Percentiles rank a stretch among this genome's conserved stretches.
Evolutionary conservation across 345 rosid genomes (phyloP).

Genomic region (Syzygium oleosum): DNA sequence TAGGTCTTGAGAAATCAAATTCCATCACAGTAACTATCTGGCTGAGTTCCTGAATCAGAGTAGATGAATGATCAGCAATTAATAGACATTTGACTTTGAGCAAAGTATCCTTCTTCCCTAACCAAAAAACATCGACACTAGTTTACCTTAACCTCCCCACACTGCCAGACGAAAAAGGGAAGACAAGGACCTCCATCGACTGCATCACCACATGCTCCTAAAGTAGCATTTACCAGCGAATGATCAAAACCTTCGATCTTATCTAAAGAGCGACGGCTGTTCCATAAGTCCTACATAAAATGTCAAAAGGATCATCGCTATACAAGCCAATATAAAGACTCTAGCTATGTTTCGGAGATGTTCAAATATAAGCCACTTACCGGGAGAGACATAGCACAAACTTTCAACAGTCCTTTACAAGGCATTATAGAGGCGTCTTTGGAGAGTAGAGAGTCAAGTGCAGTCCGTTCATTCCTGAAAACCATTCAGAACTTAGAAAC

Average conservation of each 20-base stretch:
- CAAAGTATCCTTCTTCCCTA: neutral
- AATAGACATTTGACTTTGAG: neutral
- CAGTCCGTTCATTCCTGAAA: conserved; percentile 72
- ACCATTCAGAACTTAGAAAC: neutral
- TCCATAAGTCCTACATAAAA: conserved; percentile 70
- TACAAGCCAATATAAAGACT: neutral
- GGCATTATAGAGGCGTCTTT: conserved; percentile 61
- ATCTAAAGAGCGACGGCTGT: conserved; percentile 53
- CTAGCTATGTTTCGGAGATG: neutral
- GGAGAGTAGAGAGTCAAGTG: conserved; percentile 56
- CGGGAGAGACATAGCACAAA: conserved; percentile 80
- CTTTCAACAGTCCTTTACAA: conserved; percentile 67
- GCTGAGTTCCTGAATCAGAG: conserved; percentile 57
- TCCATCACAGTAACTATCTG: conserved; percentile 55
- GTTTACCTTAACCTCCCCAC: conserved; percentile 73
- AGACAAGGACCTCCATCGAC: conserved; percentile 61
- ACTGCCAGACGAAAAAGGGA: conserved; percentile 76
- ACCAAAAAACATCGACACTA: neutral
- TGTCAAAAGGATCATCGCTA: neutral
- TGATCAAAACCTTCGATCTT: conserved; percentile 88
- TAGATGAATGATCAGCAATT: neutral
- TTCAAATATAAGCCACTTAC: conserved; percentile 31
- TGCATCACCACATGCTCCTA: conserved; percentile 79
- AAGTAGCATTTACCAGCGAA: conserved; percentile 54
- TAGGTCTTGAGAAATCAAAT: conserved; percentile 60